Evolutionary conservation across 163 green algal genomes (phyloP), one percentile per base, ranked within the genome.

Genomic region (Chlamydomonas reinhardtii): DNA sequence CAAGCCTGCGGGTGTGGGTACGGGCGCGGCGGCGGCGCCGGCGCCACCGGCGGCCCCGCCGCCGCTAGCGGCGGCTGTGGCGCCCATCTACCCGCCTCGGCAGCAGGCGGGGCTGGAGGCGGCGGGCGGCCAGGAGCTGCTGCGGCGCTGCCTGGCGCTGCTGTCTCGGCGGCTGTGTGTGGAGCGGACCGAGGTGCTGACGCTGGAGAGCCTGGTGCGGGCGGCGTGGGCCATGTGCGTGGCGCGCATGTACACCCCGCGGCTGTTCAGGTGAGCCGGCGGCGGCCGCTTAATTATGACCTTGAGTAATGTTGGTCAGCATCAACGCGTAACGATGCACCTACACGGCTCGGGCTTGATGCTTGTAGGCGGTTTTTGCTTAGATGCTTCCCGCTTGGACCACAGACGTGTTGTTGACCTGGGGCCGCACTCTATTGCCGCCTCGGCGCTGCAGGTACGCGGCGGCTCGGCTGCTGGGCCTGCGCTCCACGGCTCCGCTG

Each of bases 211-310:
- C 27, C 71, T 87, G 70, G 70, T 81, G n/a, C 59, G 61, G 34
- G n/a, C 80, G 39, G 56, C 56, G 20, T 87, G 81, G 81, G 81
- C 56, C 56, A 87, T 87, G 81, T 66, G 48, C n/a, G 81, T 74
- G 27, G 15, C 59, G 27, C 25, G 81, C 34, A 74, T 80, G 81
- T 87, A 87, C 71, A 62, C 70, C 12, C 71, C 81, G 9, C 48
- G 48, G 14, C 48, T 56, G 48, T 56, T 56, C 16, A 73, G 78
- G 78, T 85, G 73, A 25, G 73, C 48, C 20, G 16, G 39, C 27
- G 1, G 9, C 20, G 43, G 29, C 70, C 37, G n/a, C 2, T 25
- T 43, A n/a, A 34, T n/a, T n/a, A n/a, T n/a, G n/a, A n/a, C n/a
- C n/a, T n/a, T n/a, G n/a, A n/a, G n/a, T n/a, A n/a, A n/a, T n/a